These are phyloP conservation scores for Hemisphaericaspora subhashii DNA, from an alignment of 1,139 yeast genomes.

Conservation along the genomic window DNA sequence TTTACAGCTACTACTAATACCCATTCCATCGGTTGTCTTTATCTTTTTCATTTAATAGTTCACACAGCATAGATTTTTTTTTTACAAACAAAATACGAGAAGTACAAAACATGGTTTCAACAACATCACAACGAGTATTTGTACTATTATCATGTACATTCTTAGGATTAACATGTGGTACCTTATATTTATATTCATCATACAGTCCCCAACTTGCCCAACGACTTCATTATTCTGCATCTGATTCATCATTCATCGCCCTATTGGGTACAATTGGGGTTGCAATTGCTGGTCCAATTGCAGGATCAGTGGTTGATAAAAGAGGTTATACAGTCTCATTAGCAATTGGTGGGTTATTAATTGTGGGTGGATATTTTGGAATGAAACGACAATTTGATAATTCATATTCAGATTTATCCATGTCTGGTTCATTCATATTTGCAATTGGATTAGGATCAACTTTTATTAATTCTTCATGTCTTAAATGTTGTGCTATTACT, in stretches of 20 bases:
- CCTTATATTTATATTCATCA: constrained; percentile 58
- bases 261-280: constrained; percentile 60
- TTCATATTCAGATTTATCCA: constrained; percentile 25
- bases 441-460: constrained; percentile 58
- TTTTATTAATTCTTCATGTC: constrained; percentile 49
- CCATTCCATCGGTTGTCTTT: background rate
- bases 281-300: constrained; percentile 56
- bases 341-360: constrained; percentile 42
- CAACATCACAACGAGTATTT: constrained; percentile 32
- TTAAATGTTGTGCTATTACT: constrained; percentile 58
- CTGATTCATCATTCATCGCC: constrained; percentile 57
- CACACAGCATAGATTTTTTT: too few species aligned
- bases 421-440: constrained; percentile 40
- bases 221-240: constrained; percentile 50
- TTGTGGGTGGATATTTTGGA: constrained; percentile 46
- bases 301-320: constrained; percentile 59
- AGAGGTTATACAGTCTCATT: constrained; percentile 50
- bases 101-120: constrained; percentile 17
- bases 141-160: constrained; percentile 48
- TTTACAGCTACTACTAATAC: background rate
- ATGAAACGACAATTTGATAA: constrained; percentile 47
- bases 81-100: background rate
- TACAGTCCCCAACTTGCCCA: constrained; percentile 66
- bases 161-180: constrained; percentile 58
- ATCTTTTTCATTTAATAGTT: background rate